Evolutionary conservation across 2,329 filamentous ascomycete species (phyloP), one percentile per base, ranked within the genome.

Genomic region (Cladosporium sp.): DNA sequence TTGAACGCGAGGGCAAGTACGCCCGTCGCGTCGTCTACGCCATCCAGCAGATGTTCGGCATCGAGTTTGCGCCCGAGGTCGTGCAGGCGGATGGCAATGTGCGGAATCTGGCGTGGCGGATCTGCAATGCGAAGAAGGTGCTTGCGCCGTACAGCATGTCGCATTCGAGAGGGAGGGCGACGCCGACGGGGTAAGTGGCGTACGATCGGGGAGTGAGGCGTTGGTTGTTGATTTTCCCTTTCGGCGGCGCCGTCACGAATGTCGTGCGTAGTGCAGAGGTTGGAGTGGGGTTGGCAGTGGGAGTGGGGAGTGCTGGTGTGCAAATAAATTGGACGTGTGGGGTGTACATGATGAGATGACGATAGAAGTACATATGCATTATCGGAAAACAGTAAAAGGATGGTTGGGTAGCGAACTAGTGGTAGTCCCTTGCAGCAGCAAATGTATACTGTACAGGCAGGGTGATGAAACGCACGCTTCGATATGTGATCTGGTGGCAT

Each of bases 121-220:
- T 99, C 69, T 95, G 91, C 77, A 96, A 96, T 77, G 95, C 95
- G 40, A 97, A 97, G 83, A 92, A 93, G 79, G 95, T 97, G 69
- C 79, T 98, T 74, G 81, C 81, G 63, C 82, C 82, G 37, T 84
- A 83, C 71, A 82, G 80, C 70, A 82, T 83, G 81, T 78, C 79
- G 8, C 71, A 76, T 21, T 79, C 76, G 31, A 77, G 76, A 64
- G 81, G 80, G 50, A 66, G 69, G 29, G 69, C 65, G 14, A 74
- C 73, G 50, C 73, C 74, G 46, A 68, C 70, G 18, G 65, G 59
- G 37, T 35, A n/a, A 12, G 40, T 35, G 44, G 44, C 18, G 31
- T 40, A 2, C 10, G 21, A 23, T 26, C 23, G 49, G 23, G 14
- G 28, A 33, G 6, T 5, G 3, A 23, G 28, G 29, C 28, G 52